phyloP scores from a whole-genome alignment of 2,329 filamentous ascomycete genomes.

The Alternaria sp. region DNA sequence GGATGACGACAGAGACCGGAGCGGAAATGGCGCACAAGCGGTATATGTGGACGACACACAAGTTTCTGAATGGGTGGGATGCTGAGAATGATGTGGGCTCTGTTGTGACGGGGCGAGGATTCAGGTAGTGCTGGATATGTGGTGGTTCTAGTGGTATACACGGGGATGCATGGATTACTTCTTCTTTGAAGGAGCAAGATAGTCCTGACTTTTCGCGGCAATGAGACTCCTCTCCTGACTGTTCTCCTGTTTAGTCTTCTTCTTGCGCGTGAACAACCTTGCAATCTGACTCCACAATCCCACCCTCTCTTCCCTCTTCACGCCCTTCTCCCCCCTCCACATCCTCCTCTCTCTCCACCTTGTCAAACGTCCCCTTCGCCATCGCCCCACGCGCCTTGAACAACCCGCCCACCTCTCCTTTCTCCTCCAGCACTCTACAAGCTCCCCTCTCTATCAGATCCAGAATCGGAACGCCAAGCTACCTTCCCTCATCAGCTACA shows the following conservation, averaged over 20 bases:
- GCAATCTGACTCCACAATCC: neutral
- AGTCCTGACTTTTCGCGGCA: neutral
- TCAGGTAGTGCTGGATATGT: neutral
- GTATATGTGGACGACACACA: neutral
- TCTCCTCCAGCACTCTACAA: neutral
- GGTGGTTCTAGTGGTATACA: neutral
- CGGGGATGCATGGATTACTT: neutral
- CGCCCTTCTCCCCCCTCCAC: no score
- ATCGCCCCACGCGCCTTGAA: neutral
- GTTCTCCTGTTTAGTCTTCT: neutral
- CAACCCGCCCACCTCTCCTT: neutral
- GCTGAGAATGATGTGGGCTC: neutral
- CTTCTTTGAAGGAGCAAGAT: neutral
- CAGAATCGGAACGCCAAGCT: fast-evolving
- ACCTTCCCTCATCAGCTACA: neutral
- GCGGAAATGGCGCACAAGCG: neutral
- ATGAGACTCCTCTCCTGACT: neutral
- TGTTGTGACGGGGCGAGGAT: neutral
- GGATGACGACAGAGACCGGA: neutral
- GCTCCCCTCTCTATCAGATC: neutral
- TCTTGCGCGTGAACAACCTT: neutral
- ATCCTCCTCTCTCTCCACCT: neutral
- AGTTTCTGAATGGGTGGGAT: neutral
- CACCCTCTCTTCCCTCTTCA: neutral
- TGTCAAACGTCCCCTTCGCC: neutral